Base-by-base conservation (phyloP, 73 alveolate genomes). In the Diophrys appendiculata region DNA sequence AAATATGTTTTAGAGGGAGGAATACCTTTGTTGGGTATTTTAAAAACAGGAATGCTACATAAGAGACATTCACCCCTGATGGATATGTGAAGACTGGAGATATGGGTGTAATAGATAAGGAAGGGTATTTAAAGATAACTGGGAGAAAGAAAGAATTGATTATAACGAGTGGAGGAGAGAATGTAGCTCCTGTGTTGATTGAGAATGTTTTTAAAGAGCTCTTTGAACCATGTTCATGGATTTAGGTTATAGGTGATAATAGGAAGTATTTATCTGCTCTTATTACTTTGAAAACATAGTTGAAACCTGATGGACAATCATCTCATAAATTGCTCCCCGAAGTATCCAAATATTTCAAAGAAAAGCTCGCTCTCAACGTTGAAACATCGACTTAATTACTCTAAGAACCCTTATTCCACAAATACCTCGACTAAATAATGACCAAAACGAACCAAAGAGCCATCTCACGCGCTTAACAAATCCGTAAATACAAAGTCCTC, bases 111-210 rank as follows among this genome's bases (percentile, higher is more conserved):
- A 71, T 92, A 27, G 93, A 90, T 76, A 75, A 81, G 64, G 89
- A 55, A 28, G 98, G 98, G 26, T 88, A 90, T 33, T 72, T 96
- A 54, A 86, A 70, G 79, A 96, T 96, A 27, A 95, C 97, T 0
- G 99, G 97, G 60, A 94, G 99, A 82, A 90, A 87, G 2, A 96
- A 96, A 82, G 98, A 94, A 72, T 73, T 96, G 53, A 92, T 96
- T 71, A 95, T 95, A 72, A 93, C 98, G 28, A 98, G 98, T 34
- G 99, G 98, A 69, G 99, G 99, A 28, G 99, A 96, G 83, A 95
- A 95, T 88, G 93, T 96, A 29, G 98, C 99, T 5, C 99, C 99
- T 11, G 96, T 95, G 27, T 73, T 88, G 52, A 94, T 96, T 28
- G 98, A 95, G 54, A 91, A 89, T 55, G 83, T 77, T 68, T 78